A percentile compares a stretch with the other conserved stretches of the same genome.
phyloP scores from a whole-genome alignment of 2,329 filamentous ascomycete genomes.

The Leptographium galeiforme region DNA sequence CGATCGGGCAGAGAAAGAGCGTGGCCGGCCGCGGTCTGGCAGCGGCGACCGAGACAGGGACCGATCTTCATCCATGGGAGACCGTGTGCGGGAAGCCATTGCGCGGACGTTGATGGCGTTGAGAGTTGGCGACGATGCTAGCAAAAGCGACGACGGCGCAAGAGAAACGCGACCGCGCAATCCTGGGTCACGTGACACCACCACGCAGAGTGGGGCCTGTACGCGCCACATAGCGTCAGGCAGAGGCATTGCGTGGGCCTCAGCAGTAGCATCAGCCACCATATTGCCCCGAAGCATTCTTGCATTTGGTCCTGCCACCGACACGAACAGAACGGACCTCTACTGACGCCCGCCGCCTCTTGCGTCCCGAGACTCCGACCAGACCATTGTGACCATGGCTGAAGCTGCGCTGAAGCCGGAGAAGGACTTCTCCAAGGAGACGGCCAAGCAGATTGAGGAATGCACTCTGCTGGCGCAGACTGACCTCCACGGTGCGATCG shows the following conservation, averaged over 20 bases:
- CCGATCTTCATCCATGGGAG: neutral
- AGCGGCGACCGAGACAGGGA: slow-evolving; percentile 4
- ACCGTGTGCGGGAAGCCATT: slow-evolving; percentile 3
- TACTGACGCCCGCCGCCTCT: too few relatives aligned
- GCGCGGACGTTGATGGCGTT: neutral
- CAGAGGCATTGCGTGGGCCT: slow-evolving; percentile 10
- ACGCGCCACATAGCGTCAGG: neutral
- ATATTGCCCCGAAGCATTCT: too few relatives aligned
- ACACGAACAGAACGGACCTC: neutral
- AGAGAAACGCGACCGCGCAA: neutral
- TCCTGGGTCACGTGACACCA: slow-evolving; percentile 1
- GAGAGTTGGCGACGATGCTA: neutral
- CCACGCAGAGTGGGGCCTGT: neutral
- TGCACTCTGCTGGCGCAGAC: slow-evolving; percentile 73
- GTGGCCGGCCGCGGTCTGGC: neutral
- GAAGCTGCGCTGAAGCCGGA: slow-evolving; percentile 80
- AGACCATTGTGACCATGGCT: slow-evolving; percentile 46
- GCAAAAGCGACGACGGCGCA: neutral
- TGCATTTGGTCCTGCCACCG: neutral
- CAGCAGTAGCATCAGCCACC: too few relatives aligned
- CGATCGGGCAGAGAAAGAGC: slow-evolving; percentile 1
- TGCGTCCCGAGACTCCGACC: neutral
- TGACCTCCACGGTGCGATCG: slow-evolving; percentile 76
- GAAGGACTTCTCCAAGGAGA: slow-evolving; percentile 97
- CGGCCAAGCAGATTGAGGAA: slow-evolving; percentile 81